Evolutionary conservation across 441 rosid genomes (phyloP).

Genomic region (Sinapis alba): DNA sequence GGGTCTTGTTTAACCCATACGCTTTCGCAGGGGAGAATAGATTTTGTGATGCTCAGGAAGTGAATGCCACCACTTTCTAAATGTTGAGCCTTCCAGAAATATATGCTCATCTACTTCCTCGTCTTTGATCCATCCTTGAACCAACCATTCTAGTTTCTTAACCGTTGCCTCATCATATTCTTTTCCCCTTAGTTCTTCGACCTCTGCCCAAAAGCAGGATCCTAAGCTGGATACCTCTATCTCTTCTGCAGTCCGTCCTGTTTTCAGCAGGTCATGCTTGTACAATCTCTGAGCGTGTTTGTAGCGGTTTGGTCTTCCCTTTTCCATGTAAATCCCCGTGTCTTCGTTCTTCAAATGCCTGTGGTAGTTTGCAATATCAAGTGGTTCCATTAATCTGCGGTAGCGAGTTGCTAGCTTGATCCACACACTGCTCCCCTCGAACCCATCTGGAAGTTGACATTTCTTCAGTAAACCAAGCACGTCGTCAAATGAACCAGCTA

Average conservation of each 20-base stretch:
- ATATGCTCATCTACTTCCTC: constrained; percentile 43
- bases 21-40: constrained; percentile 30
- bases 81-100: constrained; percentile 53
- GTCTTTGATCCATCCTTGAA: constrained; percentile 41
- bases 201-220: constrained; percentile 67
- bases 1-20: background rate
- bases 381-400: constrained; percentile 66
- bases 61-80: constrained; percentile 54
- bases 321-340: constrained; percentile 63
- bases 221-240: background rate
- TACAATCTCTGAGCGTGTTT: constrained; percentile 61
- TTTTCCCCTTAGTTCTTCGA: constrained; percentile 61
- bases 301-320: constrained; percentile 75
- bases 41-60: constrained; percentile 34
- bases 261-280: constrained; percentile 46
- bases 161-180: constrained; percentile 17
- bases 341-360: constrained; percentile 69
- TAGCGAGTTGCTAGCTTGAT: constrained; percentile 50
- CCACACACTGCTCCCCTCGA: constrained; percentile 52
- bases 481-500: constrained; percentile 72
- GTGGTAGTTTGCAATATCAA: constrained; percentile 81
- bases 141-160: constrained; percentile 28
- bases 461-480: constrained; percentile 61
- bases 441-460: constrained; percentile 63
- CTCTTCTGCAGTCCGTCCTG: background rate